Conservation (phyloP, 495 filamentous ascomycete genomes). For the Cercophora newfieldiana region DNA sequence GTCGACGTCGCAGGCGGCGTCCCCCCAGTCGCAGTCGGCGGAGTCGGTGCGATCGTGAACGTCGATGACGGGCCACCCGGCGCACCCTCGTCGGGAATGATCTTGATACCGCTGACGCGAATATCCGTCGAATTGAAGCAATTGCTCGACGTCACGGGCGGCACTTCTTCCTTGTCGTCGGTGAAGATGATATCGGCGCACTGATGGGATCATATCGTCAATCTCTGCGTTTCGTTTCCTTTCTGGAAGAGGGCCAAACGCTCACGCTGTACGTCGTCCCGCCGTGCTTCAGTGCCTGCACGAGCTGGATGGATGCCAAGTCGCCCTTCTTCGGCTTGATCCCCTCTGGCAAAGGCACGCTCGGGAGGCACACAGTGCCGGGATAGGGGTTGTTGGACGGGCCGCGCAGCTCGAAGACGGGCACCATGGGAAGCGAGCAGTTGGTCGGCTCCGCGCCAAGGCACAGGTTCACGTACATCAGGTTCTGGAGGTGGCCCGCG, state of each 20-base stretch:
- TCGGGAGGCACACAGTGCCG: constrained; percentile 79
- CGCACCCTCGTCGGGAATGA: neutral
- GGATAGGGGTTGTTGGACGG: constrained; percentile 72
- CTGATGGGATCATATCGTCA: constrained; percentile 55
- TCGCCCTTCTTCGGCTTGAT: constrained; percentile 70
- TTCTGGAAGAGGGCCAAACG: constrained; percentile 17
- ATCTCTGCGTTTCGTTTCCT: constrained; percentile 19
- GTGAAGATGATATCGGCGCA: constrained; percentile 82
- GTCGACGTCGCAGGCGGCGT: neutral
- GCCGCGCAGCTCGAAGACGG: constrained; percentile 78
- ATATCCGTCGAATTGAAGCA: constrained; percentile 62
- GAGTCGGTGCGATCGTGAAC: neutral
- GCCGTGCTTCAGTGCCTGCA: constrained; percentile 81
- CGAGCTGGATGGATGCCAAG: constrained; percentile 85
- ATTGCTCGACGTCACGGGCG: constrained; percentile 66
- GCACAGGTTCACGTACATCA: constrained; percentile 89
- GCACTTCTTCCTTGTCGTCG: constrained; percentile 58
- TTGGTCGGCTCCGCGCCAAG: constrained; percentile 84
- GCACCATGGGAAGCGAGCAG: constrained; percentile 63
- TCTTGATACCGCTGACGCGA: constrained; percentile 41
- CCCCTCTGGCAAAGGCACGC: constrained; percentile 77
- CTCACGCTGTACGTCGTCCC: constrained; percentile 82
- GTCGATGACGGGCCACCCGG: neutral
- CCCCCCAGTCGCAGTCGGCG: neutral
- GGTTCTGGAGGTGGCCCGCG: constrained; percentile 73